Evolutionary conservation across 2,329 filamentous ascomycete species (phyloP).

Genomic region (Monilinia aucupariae): DNA sequence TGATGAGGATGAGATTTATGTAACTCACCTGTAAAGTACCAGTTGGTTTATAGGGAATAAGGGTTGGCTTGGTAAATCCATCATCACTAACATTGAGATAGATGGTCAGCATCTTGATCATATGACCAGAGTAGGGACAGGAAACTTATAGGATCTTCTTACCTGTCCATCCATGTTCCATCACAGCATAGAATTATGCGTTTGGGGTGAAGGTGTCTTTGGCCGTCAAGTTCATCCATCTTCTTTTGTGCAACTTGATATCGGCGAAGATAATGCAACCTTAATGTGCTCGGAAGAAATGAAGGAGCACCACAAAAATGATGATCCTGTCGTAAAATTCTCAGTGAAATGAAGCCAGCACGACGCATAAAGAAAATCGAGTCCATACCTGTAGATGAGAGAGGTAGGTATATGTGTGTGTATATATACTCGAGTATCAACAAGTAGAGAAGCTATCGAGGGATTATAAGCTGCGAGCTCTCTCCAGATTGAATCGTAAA

Average conservation of each 20-base stretch:
- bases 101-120: neutral
- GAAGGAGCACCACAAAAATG: neutral
- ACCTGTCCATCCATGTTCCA: slow-evolving; percentile 34
- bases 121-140: neutral
- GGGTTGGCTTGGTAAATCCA: slow-evolving; percentile 30
- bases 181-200: slow-evolving; percentile 34
- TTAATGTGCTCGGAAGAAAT: neutral
- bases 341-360: slow-evolving; percentile 1
- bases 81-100: slow-evolving; percentile 24
- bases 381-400: slow-evolving; percentile 7
- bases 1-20: neutral
- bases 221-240: slow-evolving; percentile 10
- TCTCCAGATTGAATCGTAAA: neutral
- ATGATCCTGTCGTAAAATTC: neutral
- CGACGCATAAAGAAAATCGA: neutral
- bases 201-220: slow-evolving; percentile 17
- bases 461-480: neutral
- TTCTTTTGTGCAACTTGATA: neutral
- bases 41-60: slow-evolving; percentile 52
- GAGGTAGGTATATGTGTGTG: neutral
- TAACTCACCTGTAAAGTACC: slow-evolving; percentile 38
- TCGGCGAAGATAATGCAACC: neutral
- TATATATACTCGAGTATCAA: neutral
- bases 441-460: neutral
- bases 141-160: slow-evolving; percentile 4